Evolutionary conservation across 495 filamentous ascomycete genomes (phyloP), one percentile per base, ranked within the genome.

Genomic region (Parathielavia hyrcaniae): DNA sequence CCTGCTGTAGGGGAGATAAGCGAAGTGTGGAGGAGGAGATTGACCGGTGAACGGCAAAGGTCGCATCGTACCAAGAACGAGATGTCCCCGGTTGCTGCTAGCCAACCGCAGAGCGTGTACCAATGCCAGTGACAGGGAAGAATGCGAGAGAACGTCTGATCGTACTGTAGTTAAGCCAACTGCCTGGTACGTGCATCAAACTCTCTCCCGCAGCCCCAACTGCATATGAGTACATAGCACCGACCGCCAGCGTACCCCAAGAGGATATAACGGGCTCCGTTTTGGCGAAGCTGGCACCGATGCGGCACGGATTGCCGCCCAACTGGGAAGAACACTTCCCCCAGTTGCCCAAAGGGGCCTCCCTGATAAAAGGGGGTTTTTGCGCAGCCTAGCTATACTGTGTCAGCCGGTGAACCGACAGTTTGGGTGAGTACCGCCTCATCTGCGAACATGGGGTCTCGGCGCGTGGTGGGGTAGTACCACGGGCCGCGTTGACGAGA

Each of bases 371-470:
- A 39, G 10, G 16, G 26, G 17, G 23, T 1, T n/a, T 32, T 57
- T 50, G 20, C 4, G 48, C 53, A 56, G 35, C 44, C 53, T 35
- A 40, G 44, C 35, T 56, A 56, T 56, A 48, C n/a, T n/a, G 2
- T 30, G 6, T 30, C 6, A 38, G 11, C 16, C 53, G 53, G 53
- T 56, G 53, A 56, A 43, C 53, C 55, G 55, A 45, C 46, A 50
- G 45, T 45, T 43, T 43, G 55, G 45, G 35, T 16, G 32, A 17
- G 34, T 55, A 20, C 53, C 10, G 38, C 53, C 19, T 45, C 19
- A 26, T 39, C 41, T 46, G 53, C 43, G 34, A 54, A 54, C 52
- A 38, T 36, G 51, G 39, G 51, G 41, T 41, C 41, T 38, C 13
- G 16, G 38, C 34, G 40, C 6, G 2, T 23, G 9, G 20, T 46